Evolutionary conservation across 768 basidiomycete species (phyloP).

Genomic region (Neoboletus subvelutipes): DNA sequence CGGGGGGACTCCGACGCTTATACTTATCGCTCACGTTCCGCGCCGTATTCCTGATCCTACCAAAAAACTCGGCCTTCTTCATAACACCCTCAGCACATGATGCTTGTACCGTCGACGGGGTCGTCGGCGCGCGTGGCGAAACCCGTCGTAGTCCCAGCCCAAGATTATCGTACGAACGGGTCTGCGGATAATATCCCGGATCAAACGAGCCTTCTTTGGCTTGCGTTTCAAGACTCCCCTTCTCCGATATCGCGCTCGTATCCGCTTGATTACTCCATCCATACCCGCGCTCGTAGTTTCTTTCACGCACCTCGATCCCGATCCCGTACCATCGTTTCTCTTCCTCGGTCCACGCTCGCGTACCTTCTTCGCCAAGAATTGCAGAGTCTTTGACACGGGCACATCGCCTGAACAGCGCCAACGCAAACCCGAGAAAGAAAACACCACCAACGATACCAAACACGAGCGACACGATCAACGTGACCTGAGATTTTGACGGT

Average conservation of each 20-base stretch:
- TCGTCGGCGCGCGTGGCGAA: constrained; percentile 46
- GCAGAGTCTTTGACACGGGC: constrained; percentile 61
- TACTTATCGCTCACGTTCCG: constrained; percentile 68
- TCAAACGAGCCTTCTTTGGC: constrained; percentile 18
- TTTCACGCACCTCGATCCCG: constrained; percentile 27
- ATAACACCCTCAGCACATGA: constrained; percentile 52
- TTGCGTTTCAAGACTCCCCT: constrained; percentile 32
- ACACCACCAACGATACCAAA: constrained; percentile 65
- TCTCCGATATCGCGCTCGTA: constrained; percentile 29
- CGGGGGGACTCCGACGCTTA: constrained; percentile 36
- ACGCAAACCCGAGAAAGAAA: constrained; percentile 49
- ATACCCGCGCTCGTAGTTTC: constrained; percentile 25
- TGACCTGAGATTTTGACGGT: constrained; percentile 46
- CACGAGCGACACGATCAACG: constrained; percentile 58
- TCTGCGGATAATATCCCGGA: constrained; percentile 17
- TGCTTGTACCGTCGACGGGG: constrained; percentile 30
- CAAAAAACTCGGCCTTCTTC: constrained; percentile 69
- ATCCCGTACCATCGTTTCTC: constrained; percentile 73
- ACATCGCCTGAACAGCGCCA: constrained; percentile 57
- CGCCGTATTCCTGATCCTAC: constrained; percentile 60
- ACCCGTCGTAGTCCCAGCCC: constrained; percentile 53
- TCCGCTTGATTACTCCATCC: constrained; percentile 33
- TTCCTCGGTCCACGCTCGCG: constrained; percentile 56
- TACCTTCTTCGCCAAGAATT: constrained; percentile 57
- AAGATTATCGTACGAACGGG: constrained; percentile 24